Conservation (phyloP, 805 yeast species). For the Monosporozyma siamensis region DNA sequence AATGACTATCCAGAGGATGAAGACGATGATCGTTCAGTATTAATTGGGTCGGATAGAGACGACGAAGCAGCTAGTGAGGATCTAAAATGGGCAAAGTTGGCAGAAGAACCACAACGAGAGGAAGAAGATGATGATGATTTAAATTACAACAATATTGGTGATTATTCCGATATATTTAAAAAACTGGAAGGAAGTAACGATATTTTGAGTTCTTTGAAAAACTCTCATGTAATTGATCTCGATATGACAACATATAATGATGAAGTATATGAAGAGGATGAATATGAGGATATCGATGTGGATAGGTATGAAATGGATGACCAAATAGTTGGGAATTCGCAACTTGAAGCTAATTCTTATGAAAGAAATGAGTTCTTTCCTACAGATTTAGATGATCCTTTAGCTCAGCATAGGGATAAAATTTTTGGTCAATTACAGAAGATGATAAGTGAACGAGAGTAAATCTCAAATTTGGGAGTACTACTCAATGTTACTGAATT, state of each 20-base stretch:
- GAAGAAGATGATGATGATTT: not conserved
- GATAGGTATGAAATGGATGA: conserved; percentile 39
- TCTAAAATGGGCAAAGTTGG: not conserved
- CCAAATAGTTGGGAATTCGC: conserved; percentile 27
- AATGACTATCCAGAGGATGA: conserved; percentile 96
- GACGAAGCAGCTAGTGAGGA: conserved; percentile 23
- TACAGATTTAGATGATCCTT: conserved; percentile 46
- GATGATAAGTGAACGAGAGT: conserved; percentile 36
- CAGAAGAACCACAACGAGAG: conserved; percentile 1
- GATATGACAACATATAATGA: conserved; percentile 17
- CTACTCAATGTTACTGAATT: no score
- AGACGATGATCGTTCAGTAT: conserved; percentile 44
- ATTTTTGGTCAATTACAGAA: conserved; percentile 49
- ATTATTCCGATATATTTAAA: conserved; percentile 18
- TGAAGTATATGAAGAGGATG: conserved; percentile 41
- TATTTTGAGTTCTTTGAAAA: conserved; percentile 18
- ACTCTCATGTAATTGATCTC: conserved; percentile 27
- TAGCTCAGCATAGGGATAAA: conserved; percentile 54
- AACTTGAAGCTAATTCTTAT: conserved; percentile 45
- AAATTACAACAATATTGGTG: conserved; percentile 1
- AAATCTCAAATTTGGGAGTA: not conserved
- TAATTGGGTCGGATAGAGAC: conserved; percentile 31
- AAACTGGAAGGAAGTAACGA: conserved; percentile 16
- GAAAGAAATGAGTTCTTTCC: conserved; percentile 48
- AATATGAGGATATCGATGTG: conserved; percentile 77